Conservation (phyloP, 805 yeast genomes). For the Saccharomycopsis sp. region DNA sequence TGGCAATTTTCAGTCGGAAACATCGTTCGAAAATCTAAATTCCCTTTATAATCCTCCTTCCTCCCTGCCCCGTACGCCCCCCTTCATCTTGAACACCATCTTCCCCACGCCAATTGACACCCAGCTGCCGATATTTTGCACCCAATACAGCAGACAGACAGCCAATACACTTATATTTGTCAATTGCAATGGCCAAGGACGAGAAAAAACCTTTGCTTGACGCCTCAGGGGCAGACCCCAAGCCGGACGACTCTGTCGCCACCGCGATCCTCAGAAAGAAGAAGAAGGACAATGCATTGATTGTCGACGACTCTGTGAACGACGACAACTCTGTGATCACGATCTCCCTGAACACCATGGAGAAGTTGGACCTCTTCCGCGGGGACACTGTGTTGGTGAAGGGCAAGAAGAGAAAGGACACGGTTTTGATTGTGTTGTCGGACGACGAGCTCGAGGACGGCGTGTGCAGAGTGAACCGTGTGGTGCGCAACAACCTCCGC, state of each 20-base stretch:
- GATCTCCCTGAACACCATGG: constrained; percentile 93
- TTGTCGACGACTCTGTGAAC: constrained; percentile 94
- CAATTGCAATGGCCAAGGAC: constrained; percentile 24
- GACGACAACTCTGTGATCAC: constrained; percentile 97
- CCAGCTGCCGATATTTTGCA: too few relatives aligned
- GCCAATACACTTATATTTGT: too few relatives aligned
- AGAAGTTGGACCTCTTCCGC: constrained; percentile 85
- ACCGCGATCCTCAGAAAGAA: constrained; percentile 95
- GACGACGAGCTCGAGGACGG: constrained; percentile 98
- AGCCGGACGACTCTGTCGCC: constrained; percentile 66
- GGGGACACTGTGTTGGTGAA: constrained; percentile 97
- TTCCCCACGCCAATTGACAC: too few relatives aligned
- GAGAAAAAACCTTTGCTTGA: constrained; percentile 44
- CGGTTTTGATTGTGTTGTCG: constrained; percentile 89
- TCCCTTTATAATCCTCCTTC: too few relatives aligned
- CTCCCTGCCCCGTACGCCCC: too few relatives aligned
- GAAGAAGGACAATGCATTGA: constrained; percentile 92
- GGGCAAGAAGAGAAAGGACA: constrained; percentile 97
- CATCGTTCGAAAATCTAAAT: too few relatives aligned
- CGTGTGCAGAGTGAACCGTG: constrained; percentile 87
- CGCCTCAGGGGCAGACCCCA: constrained; percentile 60
- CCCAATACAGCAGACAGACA: too few relatives aligned
- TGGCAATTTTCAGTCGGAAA: too few relatives aligned
- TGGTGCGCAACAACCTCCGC: constrained; percentile 90
- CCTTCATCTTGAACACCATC: too few relatives aligned